phyloP scores from a whole-genome alignment of 441 rosid species.

The Viola pubescens region DNA sequence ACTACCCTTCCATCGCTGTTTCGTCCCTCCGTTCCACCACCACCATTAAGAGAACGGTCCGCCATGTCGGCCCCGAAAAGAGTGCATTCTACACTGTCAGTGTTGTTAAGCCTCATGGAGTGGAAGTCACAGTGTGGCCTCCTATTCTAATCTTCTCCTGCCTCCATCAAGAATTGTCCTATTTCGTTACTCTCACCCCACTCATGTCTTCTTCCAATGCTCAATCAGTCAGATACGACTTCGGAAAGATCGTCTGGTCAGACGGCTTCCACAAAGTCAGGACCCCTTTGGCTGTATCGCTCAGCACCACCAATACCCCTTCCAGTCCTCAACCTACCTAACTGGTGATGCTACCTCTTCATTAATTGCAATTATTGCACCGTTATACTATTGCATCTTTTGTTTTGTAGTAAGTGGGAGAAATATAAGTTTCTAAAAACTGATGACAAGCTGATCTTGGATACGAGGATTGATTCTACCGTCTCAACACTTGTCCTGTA shows the following conservation, averaged over 20 bases:
- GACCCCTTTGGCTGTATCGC: conserved; percentile 44
- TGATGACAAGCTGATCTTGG: too few species aligned
- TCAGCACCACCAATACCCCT: conserved; percentile 17
- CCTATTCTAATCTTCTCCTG: conserved; percentile 34
- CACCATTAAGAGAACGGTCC: conserved; percentile 45
- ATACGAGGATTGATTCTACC: too few species aligned
- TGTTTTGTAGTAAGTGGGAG: too few species aligned
- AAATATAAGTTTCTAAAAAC: too few species aligned
- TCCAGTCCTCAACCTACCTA: too few species aligned
- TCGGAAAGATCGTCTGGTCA: conserved; percentile 44
- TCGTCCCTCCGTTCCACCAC: conserved; percentile 31
- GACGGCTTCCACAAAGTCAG: conserved; percentile 55
- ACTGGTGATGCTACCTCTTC: too few species aligned
- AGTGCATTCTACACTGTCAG: conserved; percentile 31
- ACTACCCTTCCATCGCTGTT: conserved; percentile 58
- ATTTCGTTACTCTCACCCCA: conserved; percentile 39
- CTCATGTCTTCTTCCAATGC: conserved; percentile 30
- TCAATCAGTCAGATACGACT: conserved; percentile 29
- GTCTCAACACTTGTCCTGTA: too few species aligned
- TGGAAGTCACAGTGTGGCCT: conserved; percentile 55
- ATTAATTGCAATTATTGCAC: too few species aligned
- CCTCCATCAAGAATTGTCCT: conserved; percentile 30
- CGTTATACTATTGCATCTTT: too few species aligned
- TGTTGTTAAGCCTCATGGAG: conserved; percentile 43
- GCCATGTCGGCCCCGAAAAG: conserved; percentile 39